These are phyloP conservation scores for Auricularia sp. DNA, from an alignment of 768 basidiomycete species.

Conservation along the genomic window DNA sequence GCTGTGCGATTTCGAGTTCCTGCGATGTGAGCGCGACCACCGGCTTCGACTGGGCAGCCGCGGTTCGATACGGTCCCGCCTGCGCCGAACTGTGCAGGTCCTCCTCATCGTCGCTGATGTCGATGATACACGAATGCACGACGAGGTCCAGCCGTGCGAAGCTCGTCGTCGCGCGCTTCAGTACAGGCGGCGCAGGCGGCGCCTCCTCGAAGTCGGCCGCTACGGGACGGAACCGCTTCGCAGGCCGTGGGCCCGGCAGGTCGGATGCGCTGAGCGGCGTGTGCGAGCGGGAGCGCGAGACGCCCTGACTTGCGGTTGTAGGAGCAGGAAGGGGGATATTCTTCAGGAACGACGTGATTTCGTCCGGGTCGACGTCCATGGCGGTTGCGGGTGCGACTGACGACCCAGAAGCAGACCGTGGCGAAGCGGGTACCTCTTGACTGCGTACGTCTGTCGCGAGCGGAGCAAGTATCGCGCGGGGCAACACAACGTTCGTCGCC, in stretches of 20 bases:
- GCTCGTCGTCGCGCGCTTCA: neutral
- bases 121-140: neutral
- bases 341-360: neutral
- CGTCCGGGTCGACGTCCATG: neutral
- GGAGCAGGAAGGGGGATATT: neutral
- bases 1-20: neutral
- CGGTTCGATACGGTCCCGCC: neutral
- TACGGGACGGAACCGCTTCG: neutral
- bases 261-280: neutral
- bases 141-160: neutral
- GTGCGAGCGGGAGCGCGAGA: neutral
- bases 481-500: neutral
- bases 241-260: neutral
- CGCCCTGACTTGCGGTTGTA: neutral
- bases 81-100: neutral
- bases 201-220: neutral
- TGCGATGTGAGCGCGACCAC: neutral
- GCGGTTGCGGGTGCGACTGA: neutral
- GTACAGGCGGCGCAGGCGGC: neutral
- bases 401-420: too few relatives aligned
- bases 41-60: neutral
- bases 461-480: neutral
- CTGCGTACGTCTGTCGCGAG: too few relatives aligned
- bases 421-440: too few relatives aligned
- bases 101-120: neutral